phyloP scores from a whole-genome alignment of 2,329 filamentous ascomycete genomes.

The Paraphoma sp. region DNA sequence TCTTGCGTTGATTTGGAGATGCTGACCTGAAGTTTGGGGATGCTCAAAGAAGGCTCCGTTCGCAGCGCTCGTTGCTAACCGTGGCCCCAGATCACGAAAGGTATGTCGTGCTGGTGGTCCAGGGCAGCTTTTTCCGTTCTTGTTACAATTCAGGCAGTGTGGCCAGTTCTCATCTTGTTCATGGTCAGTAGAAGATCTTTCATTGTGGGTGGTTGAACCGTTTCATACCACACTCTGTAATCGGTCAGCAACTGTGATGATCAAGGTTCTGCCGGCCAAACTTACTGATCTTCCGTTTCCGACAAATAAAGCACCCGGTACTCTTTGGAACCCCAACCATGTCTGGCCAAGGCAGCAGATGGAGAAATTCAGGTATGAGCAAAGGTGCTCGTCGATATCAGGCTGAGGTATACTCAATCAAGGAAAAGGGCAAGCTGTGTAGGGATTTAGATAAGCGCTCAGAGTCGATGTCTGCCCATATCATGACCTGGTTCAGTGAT shows the following conservation, averaged over 20 bases:
- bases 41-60: neutral
- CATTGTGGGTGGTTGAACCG: neutral
- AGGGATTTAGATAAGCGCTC: neutral
- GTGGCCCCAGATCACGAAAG: constrained; percentile 37
- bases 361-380: neutral
- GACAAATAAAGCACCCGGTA: constrained; percentile 41
- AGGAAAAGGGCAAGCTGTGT: neutral
- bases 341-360: neutral
- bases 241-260: constrained; percentile 12
- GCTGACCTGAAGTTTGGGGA: constrained; percentile 4
- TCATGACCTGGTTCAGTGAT: neutral
- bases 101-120: constrained; percentile 43
- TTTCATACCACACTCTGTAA: constrained; percentile 26
- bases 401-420: neutral
- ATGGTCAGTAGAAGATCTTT: constrained; percentile 12
- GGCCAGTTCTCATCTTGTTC: constrained; percentile 45
- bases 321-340: constrained; percentile 47
- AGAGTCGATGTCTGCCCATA: neutral
- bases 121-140: constrained; percentile 42
- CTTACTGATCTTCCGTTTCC: constrained; percentile 44
- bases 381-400: neutral
- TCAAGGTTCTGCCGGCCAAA: constrained; percentile 1
- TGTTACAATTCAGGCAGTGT: constrained; percentile 41
- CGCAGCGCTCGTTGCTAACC: constrained; percentile 11
- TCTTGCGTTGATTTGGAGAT: neutral